Conservation (phyloP, 768 basidiomycete species). For the Suillus decipiens region DNA sequence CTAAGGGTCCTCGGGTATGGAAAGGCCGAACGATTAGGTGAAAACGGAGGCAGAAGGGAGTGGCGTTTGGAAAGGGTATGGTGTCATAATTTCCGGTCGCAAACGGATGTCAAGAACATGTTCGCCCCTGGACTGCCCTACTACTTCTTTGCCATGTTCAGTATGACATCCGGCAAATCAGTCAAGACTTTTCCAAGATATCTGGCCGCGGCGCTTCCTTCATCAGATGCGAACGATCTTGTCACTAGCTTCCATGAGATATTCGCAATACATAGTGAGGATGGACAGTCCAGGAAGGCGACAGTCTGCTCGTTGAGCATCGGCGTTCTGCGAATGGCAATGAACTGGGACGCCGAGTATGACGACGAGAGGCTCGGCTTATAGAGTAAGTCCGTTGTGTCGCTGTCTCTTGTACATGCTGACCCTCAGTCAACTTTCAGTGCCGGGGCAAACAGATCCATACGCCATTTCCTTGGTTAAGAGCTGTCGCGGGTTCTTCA, state of each 20-base stretch:
- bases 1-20: too few species aligned
- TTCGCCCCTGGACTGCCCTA: slow-evolving; percentile 27
- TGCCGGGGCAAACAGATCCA: slow-evolving; percentile 21
- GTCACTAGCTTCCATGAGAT: background rate
- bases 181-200: slow-evolving; percentile 28
- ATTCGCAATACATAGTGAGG: background rate
- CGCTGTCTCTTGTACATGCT: background rate
- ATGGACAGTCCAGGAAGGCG: background rate
- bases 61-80: too few species aligned
- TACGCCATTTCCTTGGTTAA: slow-evolving; percentile 23
- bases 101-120: slow-evolving; percentile 25
- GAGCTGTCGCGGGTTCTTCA: slow-evolving; percentile 12
- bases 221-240: background rate
- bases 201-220: slow-evolving; percentile 1
- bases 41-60: too few species aligned
- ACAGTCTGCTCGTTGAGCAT: background rate
- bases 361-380: background rate
- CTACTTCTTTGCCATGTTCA: slow-evolving; percentile 24
- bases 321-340: background rate
- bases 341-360: background rate
- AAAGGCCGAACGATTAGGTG: too few species aligned
- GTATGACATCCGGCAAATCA: slow-evolving; percentile 22
- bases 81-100: too few species aligned
- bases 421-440: slow-evolving; percentile 7
- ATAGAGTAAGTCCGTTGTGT: background rate